Evolutionary conservation across 116 monocot species (phyloP).

Genomic region (Cymodocea nodosa): DNA sequence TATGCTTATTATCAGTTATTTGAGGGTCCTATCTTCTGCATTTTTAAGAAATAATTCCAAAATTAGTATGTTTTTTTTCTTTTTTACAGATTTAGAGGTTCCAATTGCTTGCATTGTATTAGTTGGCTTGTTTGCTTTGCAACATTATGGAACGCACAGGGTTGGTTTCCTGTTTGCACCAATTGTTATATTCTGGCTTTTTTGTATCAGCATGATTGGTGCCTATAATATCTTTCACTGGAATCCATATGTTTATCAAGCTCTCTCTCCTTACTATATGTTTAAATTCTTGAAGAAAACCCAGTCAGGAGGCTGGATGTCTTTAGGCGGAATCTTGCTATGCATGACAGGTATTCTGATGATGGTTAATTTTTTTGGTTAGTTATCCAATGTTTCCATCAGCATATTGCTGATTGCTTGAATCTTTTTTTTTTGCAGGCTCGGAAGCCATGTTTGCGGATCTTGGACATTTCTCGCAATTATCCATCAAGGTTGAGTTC

Average conservation of each 20-base stretch:
- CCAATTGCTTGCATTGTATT: conserved; percentile 4
- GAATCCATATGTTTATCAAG: conserved; percentile 8
- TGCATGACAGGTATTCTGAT: conserved; percentile 1
- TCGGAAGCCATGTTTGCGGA: conserved; percentile 99
- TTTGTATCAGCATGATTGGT: conserved; percentile 9
- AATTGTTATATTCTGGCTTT: conserved; percentile 6
- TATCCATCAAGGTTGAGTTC: conserved; percentile 62
- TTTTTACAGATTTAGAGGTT: conserved; percentile 1
- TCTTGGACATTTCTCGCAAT: conserved; percentile 93
- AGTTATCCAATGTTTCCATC: not conserved
- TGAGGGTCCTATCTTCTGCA: too few species aligned
- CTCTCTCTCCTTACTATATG: conserved; percentile 9
- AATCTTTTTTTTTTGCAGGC: conserved; percentile 25
- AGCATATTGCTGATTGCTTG: not conserved
- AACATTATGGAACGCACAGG: conserved; percentile 10
- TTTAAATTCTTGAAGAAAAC: conserved; percentile 7
- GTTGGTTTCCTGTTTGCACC: conserved; percentile 11
- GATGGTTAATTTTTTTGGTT: not conserved
- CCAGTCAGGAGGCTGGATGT: conserved; percentile 3
- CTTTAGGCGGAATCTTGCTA: conserved; percentile 5
- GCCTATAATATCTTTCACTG: conserved; percentile 7
- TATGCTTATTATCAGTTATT: too few species aligned
- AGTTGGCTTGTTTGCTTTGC: conserved; percentile 9
- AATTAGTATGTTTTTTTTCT: not conserved
- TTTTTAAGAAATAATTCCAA: not conserved